phyloP scores from a whole-genome alignment of 257 asterid genomes.

The Solanum neorickii region DNA sequence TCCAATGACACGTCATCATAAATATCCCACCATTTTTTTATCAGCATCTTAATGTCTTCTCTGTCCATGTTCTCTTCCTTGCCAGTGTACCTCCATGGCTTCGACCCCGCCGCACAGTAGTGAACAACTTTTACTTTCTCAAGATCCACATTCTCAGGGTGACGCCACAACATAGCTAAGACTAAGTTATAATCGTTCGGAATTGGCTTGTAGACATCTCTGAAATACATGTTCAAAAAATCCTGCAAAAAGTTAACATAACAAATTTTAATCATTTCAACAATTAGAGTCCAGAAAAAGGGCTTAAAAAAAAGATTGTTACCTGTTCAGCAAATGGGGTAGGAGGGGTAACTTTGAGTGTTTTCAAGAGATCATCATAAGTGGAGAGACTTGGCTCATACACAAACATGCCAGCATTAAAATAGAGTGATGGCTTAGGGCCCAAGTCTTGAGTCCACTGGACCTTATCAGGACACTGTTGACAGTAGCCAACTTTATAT shows the following conservation, averaged over 20 bases:
- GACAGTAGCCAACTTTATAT: background rate
- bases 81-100: constrained; percentile 4
- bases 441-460: constrained; percentile 2
- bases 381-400: background rate
- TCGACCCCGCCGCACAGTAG: constrained; percentile 3
- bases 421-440: constrained; percentile 1
- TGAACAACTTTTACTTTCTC: constrained; percentile 1
- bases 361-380: background rate
- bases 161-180: constrained; percentile 4
- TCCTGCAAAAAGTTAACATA: background rate
- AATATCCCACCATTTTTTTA: background rate
- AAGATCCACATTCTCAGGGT: background rate
- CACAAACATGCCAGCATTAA: constrained; percentile 9
- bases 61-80: constrained; percentile 3
- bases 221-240: constrained; percentile 1
- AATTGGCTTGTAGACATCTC: background rate
- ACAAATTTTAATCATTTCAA: background rate
- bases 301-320: background rate
- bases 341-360: background rate
- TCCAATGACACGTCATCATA: background rate
- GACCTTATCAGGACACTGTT: constrained; percentile 3
- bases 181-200: constrained; percentile 1
- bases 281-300: background rate
- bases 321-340: constrained; percentile 7
- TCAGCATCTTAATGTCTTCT: background rate